A percentile compares a stretch with the other conserved stretches of the same genome.
Evolutionary conservation across 2,329 filamentous ascomycete genomes (phyloP).

Genomic region (Sporothrix globosa): DNA sequence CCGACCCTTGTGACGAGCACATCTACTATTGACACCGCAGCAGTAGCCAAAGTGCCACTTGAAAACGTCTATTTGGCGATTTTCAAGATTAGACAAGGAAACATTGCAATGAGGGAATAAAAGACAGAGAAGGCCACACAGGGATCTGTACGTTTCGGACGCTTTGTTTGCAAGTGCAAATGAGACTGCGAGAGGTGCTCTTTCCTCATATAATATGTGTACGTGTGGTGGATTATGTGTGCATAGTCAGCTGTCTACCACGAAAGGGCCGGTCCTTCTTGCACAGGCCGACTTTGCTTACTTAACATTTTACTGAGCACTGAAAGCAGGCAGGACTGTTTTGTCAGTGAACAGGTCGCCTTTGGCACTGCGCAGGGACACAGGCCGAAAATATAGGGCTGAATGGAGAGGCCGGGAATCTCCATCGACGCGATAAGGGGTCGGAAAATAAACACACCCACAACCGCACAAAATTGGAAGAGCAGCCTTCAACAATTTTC

Average conservation of each 20-base stretch:
- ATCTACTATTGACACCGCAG: background rate
- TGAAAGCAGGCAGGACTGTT: background rate
- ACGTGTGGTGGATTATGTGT: no score
- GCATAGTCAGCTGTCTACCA: background rate
- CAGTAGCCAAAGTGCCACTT: background rate
- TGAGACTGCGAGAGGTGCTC: background rate
- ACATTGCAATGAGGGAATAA: background rate
- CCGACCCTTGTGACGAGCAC: background rate
- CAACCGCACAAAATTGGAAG: background rate
- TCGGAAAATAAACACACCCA: background rate
- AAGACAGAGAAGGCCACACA: background rate
- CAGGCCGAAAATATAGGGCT: background rate
- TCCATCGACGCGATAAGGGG: background rate
- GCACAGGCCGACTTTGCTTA: background rate
- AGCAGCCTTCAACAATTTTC: background rate
- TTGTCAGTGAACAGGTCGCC: background rate
- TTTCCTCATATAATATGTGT: background rate
- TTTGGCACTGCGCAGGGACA: background rate
- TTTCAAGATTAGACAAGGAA: background rate
- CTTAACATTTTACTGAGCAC: background rate
- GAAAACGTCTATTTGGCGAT: background rate
- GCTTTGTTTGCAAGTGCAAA: no score
- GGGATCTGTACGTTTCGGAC: background rate
- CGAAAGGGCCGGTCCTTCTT: background rate
- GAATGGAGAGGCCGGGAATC: no score